Conservation (phyloP, 2,329 filamentous ascomycete genomes). For the Fusarium verrucosum region DNA sequence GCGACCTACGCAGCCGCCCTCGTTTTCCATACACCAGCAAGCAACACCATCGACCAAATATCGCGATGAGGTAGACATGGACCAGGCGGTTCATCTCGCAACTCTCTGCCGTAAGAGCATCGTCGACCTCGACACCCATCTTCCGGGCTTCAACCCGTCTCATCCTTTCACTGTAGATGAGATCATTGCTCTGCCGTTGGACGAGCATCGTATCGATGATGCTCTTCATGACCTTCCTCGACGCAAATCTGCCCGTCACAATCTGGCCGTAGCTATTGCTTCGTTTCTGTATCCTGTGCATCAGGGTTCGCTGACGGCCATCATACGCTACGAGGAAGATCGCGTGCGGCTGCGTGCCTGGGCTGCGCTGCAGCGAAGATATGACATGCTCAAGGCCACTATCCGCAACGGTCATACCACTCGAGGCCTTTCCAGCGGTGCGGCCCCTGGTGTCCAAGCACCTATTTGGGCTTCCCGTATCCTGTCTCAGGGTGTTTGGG, state of each 20-base stretch:
- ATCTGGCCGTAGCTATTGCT: slow-evolving; percentile 46
- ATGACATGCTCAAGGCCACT: slow-evolving; percentile 48
- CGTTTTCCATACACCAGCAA: slow-evolving; percentile 16
- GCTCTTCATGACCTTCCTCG: slow-evolving; percentile 48
- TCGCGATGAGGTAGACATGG: slow-evolving; percentile 33
- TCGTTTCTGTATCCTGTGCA: slow-evolving; percentile 49
- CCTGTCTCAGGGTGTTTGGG: slow-evolving; percentile 49
- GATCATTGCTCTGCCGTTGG: slow-evolving; percentile 49
- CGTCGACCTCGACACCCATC: slow-evolving; percentile 39
- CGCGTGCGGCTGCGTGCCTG: slow-evolving; percentile 51
- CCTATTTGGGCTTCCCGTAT: slow-evolving; percentile 49
- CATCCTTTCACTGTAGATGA: slow-evolving; percentile 48
- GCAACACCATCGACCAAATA: not conserved
- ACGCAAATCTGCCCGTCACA: slow-evolving; percentile 47
- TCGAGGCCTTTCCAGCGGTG: slow-evolving; percentile 45
- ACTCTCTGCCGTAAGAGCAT: slow-evolving; percentile 45
- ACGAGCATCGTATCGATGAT: slow-evolving; percentile 45
- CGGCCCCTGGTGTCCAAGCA: slow-evolving; percentile 46
- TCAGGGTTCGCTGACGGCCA: slow-evolving; percentile 48
- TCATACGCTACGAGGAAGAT: slow-evolving; percentile 52
- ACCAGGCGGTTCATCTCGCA: slow-evolving; percentile 45
- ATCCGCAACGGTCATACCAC: slow-evolving; percentile 45
- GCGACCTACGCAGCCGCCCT: slow-evolving; percentile 32
- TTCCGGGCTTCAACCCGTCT: slow-evolving; percentile 45
- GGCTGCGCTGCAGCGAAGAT: slow-evolving; percentile 50